Percentiles rank a stretch among this genome's conserved stretches.
phyloP scores from a whole-genome alignment of 768 basidiomycete species.

The Pisolithus orientalis region DNA sequence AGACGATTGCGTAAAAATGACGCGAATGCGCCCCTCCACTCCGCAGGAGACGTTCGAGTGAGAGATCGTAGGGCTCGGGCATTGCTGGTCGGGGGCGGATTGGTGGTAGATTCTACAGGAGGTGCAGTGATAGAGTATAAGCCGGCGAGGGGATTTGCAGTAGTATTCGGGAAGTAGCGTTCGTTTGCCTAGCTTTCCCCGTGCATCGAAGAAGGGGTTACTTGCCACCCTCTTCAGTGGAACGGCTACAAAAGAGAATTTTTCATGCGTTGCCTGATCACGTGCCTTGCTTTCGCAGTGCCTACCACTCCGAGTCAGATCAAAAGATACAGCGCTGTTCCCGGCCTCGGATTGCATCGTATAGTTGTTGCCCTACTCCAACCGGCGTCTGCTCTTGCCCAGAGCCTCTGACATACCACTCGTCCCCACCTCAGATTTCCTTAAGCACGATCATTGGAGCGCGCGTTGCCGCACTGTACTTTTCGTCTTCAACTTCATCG shows the following conservation, averaged over 20 bases:
- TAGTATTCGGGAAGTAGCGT: slow-evolving; percentile 5
- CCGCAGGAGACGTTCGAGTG: slow-evolving; percentile 44
- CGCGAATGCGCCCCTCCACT: slow-evolving; percentile 44
- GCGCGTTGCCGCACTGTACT: slow-evolving; percentile 44
- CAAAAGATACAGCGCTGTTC: neutral
- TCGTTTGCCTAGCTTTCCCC: slow-evolving; percentile 28
- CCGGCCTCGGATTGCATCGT: slow-evolving; percentile 16
- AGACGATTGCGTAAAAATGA: slow-evolving; percentile 57
- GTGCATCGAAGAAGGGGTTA: slow-evolving; percentile 34
- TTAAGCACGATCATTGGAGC: slow-evolving; percentile 52
- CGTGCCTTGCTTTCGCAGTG: no score
- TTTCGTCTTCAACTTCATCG: no score
- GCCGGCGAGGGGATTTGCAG: slow-evolving; percentile 38
- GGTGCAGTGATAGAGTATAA: slow-evolving; percentile 17
- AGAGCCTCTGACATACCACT: slow-evolving; percentile 19
- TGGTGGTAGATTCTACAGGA: slow-evolving; percentile 24
- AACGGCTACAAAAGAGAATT: no score
- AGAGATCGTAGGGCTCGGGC: slow-evolving; percentile 55
- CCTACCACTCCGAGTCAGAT: slow-evolving; percentile 2
- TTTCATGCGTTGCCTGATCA: no score
- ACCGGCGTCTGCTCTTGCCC: slow-evolving; percentile 3
- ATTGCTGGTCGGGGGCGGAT: slow-evolving; percentile 31
- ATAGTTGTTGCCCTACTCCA: neutral
- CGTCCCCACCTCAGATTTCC: slow-evolving; percentile 10
- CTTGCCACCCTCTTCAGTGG: slow-evolving; percentile 8